These are phyloP conservation scores for Saccharomycopsis sp. DNA, from an alignment of 805 yeast species.

Conservation along the genomic window DNA sequence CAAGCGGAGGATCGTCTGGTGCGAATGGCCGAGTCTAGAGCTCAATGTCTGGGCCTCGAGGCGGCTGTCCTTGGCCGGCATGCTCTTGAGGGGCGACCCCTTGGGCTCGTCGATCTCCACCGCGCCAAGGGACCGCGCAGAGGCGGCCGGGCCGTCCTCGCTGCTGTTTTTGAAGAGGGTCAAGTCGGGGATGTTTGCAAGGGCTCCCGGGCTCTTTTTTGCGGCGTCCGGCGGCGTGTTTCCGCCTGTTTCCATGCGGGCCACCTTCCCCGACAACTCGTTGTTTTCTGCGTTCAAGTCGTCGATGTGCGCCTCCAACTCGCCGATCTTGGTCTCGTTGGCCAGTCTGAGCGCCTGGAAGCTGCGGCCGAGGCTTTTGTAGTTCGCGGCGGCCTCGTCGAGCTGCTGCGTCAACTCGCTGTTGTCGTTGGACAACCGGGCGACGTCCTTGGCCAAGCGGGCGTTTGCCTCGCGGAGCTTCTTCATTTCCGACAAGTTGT, in stretches of 20 bases:
- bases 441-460: constrained; percentile 35
- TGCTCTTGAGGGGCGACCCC: constrained; percentile 30
- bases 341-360: constrained; percentile 32
- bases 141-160: constrained; percentile 26
- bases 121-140: constrained; percentile 1
- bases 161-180: constrained; percentile 24
- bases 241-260: constrained; percentile 2
- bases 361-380: constrained; percentile 35
- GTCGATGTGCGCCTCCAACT: constrained; percentile 44
- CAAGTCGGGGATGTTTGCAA: constrained; percentile 22
- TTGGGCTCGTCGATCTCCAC: constrained; percentile 33
- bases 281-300: constrained; percentile 69
- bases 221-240: constrained; percentile 10
- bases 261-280: constrained; percentile 39
- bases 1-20: constrained; percentile 53
- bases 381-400: constrained; percentile 39
- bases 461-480: constrained; percentile 37
- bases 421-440: constrained; percentile 32
- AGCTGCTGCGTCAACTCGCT: constrained; percentile 39
- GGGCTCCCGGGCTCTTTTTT: constrained; percentile 12
- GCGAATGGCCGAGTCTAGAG: constrained; percentile 59
- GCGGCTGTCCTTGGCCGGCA: constrained; percentile 37
- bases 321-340: constrained; percentile 38
- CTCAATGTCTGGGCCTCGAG: constrained; percentile 62
- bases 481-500: constrained; percentile 28